Percentiles rank a stretch among this genome's conserved stretches.
Conservation (phyloP, 371 early-diverging fungal genomes). For the Rhizopus microsporus region DNA sequence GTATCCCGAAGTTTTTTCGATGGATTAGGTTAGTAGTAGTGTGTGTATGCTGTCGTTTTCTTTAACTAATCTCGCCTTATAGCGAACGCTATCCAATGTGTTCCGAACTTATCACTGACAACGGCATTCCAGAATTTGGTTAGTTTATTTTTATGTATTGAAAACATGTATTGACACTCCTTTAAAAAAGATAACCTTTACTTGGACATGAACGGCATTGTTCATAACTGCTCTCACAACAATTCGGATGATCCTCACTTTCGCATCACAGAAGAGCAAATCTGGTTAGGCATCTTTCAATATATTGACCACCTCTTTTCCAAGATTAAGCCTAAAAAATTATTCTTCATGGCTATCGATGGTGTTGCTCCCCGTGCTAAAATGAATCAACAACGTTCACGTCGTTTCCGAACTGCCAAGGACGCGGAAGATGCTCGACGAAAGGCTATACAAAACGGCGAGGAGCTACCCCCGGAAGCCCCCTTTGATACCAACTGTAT, state of each 20-base stretch:
- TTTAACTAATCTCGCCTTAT: conserved; percentile 4
- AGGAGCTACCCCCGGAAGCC: conserved; percentile 70
- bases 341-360: conserved; percentile 97
- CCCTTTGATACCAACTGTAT: conserved; percentile 98
- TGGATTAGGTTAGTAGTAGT: conserved; percentile 71
- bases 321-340: conserved; percentile 92
- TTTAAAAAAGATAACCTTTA: conserved; percentile 81
- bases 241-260: conserved; percentile 80
- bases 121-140: conserved; percentile 95
- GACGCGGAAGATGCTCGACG: conserved; percentile 74
- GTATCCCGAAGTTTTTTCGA: conserved; percentile 90
- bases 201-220: conserved; percentile 99
- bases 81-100: conserved; percentile 97
- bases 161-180: background rate
- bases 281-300: conserved; percentile 92
- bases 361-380: conserved; percentile 99
- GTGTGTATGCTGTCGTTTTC: background rate
- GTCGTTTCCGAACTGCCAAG: conserved; percentile 94
- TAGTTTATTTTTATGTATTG: conserved; percentile 21
- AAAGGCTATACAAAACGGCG: conserved; percentile 65
- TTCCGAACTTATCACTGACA: conserved; percentile 84
- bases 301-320: conserved; percentile 95
- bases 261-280: conserved; percentile 87
- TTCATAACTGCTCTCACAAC: conserved; percentile 98
- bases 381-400: conserved; percentile 99